Conservation (phyloP, 331 rosid species). For the Prunus yedoensis region DNA sequence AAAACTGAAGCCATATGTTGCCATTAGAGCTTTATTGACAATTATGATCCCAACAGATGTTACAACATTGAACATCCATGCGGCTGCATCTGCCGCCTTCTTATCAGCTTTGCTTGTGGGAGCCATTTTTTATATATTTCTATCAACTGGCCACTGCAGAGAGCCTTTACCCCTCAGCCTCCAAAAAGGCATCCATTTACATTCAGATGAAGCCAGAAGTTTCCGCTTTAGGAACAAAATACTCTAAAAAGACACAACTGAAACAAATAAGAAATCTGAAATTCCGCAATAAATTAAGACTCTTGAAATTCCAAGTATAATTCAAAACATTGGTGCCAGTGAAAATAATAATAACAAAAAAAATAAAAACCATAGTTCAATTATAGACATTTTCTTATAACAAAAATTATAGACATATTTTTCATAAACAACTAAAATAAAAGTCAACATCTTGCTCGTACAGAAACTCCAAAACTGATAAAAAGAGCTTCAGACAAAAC, state of each 20-base stretch:
- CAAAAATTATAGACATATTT: neutral
- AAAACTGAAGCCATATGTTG: conserved; percentile 73
- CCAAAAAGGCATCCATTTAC: conserved; percentile 38
- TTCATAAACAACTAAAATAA: neutral
- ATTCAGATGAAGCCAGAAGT: conserved; percentile 24
- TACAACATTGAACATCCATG: conserved; percentile 76
- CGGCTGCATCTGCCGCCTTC: conserved; percentile 67
- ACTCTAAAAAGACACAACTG: conserved; percentile 12
- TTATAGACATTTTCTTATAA: neutral
- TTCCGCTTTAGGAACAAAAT: conserved; percentile 24
- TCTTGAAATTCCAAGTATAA: neutral
- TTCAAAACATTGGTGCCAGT: neutral
- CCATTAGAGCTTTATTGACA: conserved; percentile 81
- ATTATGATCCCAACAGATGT: conserved; percentile 75
- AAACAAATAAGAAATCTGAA: conserved; percentile 11
- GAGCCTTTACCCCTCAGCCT: conserved; percentile 37
- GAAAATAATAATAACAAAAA: neutral
- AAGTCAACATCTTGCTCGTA: neutral
- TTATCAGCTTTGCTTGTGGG: conserved; percentile 64
- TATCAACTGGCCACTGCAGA: conserved; percentile 17
- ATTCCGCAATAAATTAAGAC: neutral
- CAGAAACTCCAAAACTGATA: neutral
- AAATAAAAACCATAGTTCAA: neutral
- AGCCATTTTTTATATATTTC: conserved; percentile 40
- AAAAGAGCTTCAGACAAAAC: neutral